phyloP scores from a whole-genome alignment of 2,329 filamentous ascomycete species.

The Dendrostoma leiphaemia region DNA sequence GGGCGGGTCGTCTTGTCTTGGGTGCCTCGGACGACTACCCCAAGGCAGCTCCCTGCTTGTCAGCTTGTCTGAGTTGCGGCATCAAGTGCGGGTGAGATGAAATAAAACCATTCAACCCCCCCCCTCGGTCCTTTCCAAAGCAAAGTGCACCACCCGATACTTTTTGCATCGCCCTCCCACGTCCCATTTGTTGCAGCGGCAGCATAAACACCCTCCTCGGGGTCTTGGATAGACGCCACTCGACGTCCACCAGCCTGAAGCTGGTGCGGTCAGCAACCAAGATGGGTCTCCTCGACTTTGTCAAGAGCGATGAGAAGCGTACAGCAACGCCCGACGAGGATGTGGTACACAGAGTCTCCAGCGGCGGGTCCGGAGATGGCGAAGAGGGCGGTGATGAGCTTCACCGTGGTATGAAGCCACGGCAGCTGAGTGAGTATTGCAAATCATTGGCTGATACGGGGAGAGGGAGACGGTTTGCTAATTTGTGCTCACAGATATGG shows the following conservation, averaged over 20 bases:
- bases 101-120: too few species aligned
- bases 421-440: slow-evolving; percentile 10
- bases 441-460: background rate
- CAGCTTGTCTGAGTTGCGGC: too few species aligned
- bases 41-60: too few species aligned
- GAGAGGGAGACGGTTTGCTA: background rate
- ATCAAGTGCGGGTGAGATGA: too few species aligned
- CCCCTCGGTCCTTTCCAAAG: too few species aligned
- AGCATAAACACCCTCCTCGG: too few species aligned
- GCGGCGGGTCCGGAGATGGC: background rate
- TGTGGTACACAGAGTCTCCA: background rate
- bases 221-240: too few species aligned
- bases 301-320: slow-evolving; percentile 14
- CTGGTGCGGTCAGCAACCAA: background rate
- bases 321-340: slow-evolving; percentile 10
- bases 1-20: too few species aligned
- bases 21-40: too few species aligned
- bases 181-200: too few species aligned
- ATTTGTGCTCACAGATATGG: slow-evolving; percentile 9
- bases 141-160: too few species aligned
- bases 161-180: too few species aligned
- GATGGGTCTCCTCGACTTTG: slow-evolving; percentile 13
- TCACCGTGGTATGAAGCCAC: slow-evolving; percentile 17
- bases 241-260: background rate
- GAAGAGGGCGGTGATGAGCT: slow-evolving; percentile 13